Base-by-base conservation (phyloP, 805 yeast species). In the Saccharomyces paradoxus region DNA sequence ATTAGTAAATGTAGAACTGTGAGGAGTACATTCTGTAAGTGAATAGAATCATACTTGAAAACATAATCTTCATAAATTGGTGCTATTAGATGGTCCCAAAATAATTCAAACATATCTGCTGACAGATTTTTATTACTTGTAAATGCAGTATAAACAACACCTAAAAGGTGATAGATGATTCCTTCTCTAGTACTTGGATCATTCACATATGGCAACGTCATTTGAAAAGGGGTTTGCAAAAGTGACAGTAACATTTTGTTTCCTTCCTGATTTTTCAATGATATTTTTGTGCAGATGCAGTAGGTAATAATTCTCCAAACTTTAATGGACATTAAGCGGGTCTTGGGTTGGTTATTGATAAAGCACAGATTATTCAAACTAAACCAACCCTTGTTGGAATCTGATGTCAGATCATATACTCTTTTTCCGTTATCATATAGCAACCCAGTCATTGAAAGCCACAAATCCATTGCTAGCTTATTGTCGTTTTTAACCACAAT, bases 231-330 rank as follows among this genome's bases (percentile, higher is more conserved):
- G 17, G 17, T 57, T 46, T 50, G 52, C 13, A 61, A 53, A 22
- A 58, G 48, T 9, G 46, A 31, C 10, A 58, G 28, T 26, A 58
- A 21, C 41, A 30, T 24, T 2, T 31, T 4, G 17, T 41, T 32
- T 8, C 30, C 14, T 4, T 14, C 46, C 4, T 46, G 28, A 12
- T 32, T 24, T 3, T 56, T 7, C 14, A 37, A 46, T 2, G 37
- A 17, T 13, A 51, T 27, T 29, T 59, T 55, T 2, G 54, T 46
- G 30, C 61, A 60, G 13, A 64, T 47, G 49, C 56, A 55, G 52
- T 63, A 67, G 1, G 59, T 58, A 3, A 68, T 28, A 28, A 68
- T 63, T 28, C 71, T 57, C 69, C 71, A 65, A 5, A 56, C 62
- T 50, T 66, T 65, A 14, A 66, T 50, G 4, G 71, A 58, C n/a